Base-by-base conservation (phyloP, 345 rosid species). In the Moricandia arvensis region DNA sequence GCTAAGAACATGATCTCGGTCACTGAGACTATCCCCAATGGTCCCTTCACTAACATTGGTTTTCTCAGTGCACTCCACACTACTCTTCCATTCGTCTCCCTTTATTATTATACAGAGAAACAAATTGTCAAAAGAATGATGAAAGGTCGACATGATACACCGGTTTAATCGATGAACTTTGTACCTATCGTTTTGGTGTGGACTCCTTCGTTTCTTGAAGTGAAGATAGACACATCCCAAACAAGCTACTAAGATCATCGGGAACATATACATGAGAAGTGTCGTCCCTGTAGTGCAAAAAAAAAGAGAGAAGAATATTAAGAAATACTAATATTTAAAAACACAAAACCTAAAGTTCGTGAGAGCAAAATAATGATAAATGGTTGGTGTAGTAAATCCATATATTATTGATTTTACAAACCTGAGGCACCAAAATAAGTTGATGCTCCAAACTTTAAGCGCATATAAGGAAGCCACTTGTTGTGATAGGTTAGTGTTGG, bases 11-110 rank as follows among this genome's bases (percentile, higher is more conserved):
- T n/a, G n/a, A n/a, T 26, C 79, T 91, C 98, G 12, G 72, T 75
- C 59, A 80, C 70, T 1, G 96, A 83, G 34, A 94, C 96, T 63
- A 94, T 88, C 73, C 98, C 98, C 2, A 90, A 73, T 11, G 98
- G 97, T 3, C 97, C 96, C 61, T 82, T 91, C 77, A 86, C 90
- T 9, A 91, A 63, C 86, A 87, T 80, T n/a, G 94, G 93, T 68
- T 35, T 83, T 81, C 69, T 87, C 86, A 74, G 26, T 68, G 59
- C 66, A 35, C 58, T 26, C 82, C 7, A 29, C 60, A 37, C 71
- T 21, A 45, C 71, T 30, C 78, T 71, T 61, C 66, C 51, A 49
- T 61, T 79, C 33, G 5, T 54, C 60, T 68, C 74, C 70, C 71
- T 78, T 59, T 59, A 16, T 31, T 0, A 7, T 35, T n/a, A n/a